Percentiles rank a stretch among this genome's conserved stretches.
phyloP scores from a whole-genome alignment of 257 asterid genomes.

The Penstemon barbatus region DNA sequence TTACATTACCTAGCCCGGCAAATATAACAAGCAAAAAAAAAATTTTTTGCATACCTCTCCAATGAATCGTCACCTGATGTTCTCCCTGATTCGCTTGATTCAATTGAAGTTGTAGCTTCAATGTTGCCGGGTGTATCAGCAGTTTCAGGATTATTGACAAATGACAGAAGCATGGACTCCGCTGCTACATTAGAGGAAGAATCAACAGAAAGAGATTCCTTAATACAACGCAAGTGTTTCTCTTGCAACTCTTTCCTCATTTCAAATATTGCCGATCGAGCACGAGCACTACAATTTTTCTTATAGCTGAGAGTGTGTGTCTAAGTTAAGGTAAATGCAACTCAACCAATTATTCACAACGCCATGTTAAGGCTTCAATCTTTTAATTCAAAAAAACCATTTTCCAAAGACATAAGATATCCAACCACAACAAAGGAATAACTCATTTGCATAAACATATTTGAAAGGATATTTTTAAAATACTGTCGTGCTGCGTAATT shows the following conservation, averaged over 20 bases:
- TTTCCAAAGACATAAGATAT: neutral
- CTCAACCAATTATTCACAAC: slow-evolving; percentile 20
- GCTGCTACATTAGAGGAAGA: slow-evolving; percentile 52
- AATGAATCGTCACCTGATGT: slow-evolving; percentile 36
- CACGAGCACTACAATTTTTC: slow-evolving; percentile 49
- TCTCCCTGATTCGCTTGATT: slow-evolving; percentile 40
- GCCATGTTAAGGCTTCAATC: slow-evolving; percentile 3
- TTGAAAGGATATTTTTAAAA: slow-evolving; percentile 84
- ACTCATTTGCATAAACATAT: neutral
- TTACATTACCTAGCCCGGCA: too few relatives aligned
- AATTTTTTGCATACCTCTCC: slow-evolving; percentile 52
- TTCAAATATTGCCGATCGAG: slow-evolving; percentile 51
- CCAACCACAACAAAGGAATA: slow-evolving; percentile 17
- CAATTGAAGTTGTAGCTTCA: slow-evolving; percentile 39
- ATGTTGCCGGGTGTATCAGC: slow-evolving; percentile 39
- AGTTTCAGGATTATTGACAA: slow-evolving; percentile 58
- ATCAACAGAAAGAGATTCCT: slow-evolving; percentile 49
- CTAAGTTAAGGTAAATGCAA: slow-evolving; percentile 51
- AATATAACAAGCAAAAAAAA: too few relatives aligned
- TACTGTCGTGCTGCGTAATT: slow-evolving; percentile 71
- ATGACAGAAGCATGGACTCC: slow-evolving; percentile 66
- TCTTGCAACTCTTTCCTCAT: slow-evolving; percentile 72
- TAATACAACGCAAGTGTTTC: slow-evolving; percentile 46
- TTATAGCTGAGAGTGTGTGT: slow-evolving; percentile 66
- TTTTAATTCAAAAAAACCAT: slow-evolving; percentile 17